A percentile compares a stretch with the other conserved stretches of the same genome.
These are phyloP conservation scores for Fusarium kyushuense DNA, from an alignment of 2,329 filamentous ascomycete species.

Conservation along the genomic window DNA sequence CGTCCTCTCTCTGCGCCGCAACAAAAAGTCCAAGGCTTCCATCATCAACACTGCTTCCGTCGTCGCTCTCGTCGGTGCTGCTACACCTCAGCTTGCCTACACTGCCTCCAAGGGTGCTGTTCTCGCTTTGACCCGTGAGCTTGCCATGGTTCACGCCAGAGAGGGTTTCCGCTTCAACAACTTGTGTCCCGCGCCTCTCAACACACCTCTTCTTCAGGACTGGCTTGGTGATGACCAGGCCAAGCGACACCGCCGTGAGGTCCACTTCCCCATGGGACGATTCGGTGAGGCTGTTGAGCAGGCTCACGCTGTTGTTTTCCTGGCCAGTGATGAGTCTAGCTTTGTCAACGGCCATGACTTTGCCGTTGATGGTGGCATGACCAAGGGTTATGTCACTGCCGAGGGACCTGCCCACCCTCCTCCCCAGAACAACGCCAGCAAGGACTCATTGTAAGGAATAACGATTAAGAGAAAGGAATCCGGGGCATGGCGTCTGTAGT, in stretches of 20 bases:
- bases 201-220: slow-evolving; percentile 91
- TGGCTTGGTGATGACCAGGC: slow-evolving; percentile 89
- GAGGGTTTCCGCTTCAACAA: slow-evolving; percentile 92
- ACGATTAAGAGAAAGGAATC: background rate
- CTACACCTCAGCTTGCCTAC: slow-evolving; percentile 91
- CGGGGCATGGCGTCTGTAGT: slow-evolving; percentile 14
- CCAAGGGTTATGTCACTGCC: slow-evolving; percentile 84
- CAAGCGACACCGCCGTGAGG: slow-evolving; percentile 84
- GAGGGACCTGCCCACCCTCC: slow-evolving; percentile 68
- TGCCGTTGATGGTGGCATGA: slow-evolving; percentile 96
- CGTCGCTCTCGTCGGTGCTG: slow-evolving; percentile 86
- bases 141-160: slow-evolving; percentile 91
- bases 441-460: slow-evolving; percentile 55
- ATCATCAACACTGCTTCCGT: slow-evolving; percentile 95
- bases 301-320: slow-evolving; percentile 87
- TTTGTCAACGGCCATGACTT: slow-evolving; percentile 94
- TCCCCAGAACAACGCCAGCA: slow-evolving; percentile 71
- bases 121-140: slow-evolving; percentile 86
- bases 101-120: slow-evolving; percentile 95
- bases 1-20: slow-evolving; percentile 80
- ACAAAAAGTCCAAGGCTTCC: slow-evolving; percentile 82
- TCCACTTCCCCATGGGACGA: slow-evolving; percentile 88
- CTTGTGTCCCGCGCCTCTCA: slow-evolving; percentile 89
- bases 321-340: slow-evolving; percentile 88
- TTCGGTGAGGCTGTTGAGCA: slow-evolving; percentile 97